A percentile compares a stretch with the other conserved stretches of the same genome.
Conservation (phyloP, 2,329 filamentous ascomycete species). For the Neofusicoccum kwambonambiense region DNA sequence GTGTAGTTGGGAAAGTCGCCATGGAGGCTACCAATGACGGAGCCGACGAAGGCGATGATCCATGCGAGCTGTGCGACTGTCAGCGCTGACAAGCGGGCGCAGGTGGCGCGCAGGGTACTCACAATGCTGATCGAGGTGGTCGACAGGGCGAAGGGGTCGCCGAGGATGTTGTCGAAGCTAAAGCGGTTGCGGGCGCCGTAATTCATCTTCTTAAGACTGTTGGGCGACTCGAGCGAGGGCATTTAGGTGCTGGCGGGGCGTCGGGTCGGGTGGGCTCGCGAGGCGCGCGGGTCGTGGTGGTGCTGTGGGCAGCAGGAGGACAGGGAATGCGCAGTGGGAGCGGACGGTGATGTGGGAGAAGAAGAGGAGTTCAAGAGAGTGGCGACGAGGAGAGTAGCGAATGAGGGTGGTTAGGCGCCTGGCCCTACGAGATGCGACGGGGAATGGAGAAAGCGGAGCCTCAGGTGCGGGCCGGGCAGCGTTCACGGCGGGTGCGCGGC, state of each 20-base stretch:
- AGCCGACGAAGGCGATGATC: slow-evolving; percentile 87
- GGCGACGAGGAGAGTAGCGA: slow-evolving; percentile 15
- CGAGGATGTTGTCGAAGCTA: slow-evolving; percentile 83
- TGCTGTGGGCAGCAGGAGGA: background rate
- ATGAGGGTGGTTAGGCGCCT: slow-evolving; percentile 19
- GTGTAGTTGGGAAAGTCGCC: slow-evolving; percentile 75
- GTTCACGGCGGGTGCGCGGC: slow-evolving; percentile 15
- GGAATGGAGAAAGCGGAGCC: slow-evolving; percentile 8
- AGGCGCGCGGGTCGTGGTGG: background rate
- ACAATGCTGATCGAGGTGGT: slow-evolving; percentile 90
- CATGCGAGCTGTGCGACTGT: slow-evolving; percentile 71
- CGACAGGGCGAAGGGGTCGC: slow-evolving; percentile 92
- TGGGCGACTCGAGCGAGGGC: slow-evolving; percentile 67
- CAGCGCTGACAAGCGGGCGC: slow-evolving; percentile 13
- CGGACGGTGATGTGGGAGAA: background rate
- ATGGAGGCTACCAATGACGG: slow-evolving; percentile 67
- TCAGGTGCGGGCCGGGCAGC: slow-evolving; percentile 8
- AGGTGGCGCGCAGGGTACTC: slow-evolving; percentile 44
- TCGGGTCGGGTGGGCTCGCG: background rate
- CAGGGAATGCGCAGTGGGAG: background rate
- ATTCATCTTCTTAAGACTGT: slow-evolving; percentile 77
- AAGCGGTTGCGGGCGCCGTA: slow-evolving; percentile 54
- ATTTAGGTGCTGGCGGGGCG: slow-evolving; percentile 47
- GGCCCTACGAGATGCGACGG: slow-evolving; percentile 18
- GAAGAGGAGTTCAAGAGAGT: slow-evolving; percentile 6